Conservation (phyloP, 2,329 filamentous ascomycete species). For the Meredithiella fracta region DNA sequence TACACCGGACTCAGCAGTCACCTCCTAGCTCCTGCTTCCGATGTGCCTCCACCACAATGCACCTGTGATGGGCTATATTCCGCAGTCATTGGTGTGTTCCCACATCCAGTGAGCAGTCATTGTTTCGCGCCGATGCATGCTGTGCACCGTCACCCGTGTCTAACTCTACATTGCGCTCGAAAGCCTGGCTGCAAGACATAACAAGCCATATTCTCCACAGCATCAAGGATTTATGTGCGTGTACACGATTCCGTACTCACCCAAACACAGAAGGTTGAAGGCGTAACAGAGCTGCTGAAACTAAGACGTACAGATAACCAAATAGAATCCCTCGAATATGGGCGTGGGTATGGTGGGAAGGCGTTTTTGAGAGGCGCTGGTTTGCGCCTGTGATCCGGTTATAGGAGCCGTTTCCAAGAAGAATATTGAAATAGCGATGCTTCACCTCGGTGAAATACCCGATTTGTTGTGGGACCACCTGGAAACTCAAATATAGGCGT, state of each 20-base stretch:
- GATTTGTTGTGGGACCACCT: too few species aligned
- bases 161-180: not conserved
- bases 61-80: not conserved
- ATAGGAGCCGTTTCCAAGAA: not conserved
- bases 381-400: not conserved
- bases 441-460: not conserved
- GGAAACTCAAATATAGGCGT: too few species aligned
- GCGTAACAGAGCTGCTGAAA: not conserved
- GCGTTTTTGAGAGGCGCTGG: not conserved
- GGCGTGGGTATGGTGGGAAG: not conserved
- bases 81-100: not conserved
- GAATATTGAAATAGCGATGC: not conserved
- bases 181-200: not conserved
- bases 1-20: not conserved
- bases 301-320: not conserved
- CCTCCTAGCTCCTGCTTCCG: not conserved
- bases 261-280: not conserved
- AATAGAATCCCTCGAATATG: not conserved
- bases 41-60: not conserved
- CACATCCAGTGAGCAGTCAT: not conserved
- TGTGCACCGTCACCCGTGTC: not conserved
- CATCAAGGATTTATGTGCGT: not conserved
- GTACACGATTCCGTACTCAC: slow-evolving; percentile 4
- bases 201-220: not conserved
- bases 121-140: not conserved